phyloP scores from a whole-genome alignment of 352 stramenopile genomes.

The Sclerospora graminicola region DNA sequence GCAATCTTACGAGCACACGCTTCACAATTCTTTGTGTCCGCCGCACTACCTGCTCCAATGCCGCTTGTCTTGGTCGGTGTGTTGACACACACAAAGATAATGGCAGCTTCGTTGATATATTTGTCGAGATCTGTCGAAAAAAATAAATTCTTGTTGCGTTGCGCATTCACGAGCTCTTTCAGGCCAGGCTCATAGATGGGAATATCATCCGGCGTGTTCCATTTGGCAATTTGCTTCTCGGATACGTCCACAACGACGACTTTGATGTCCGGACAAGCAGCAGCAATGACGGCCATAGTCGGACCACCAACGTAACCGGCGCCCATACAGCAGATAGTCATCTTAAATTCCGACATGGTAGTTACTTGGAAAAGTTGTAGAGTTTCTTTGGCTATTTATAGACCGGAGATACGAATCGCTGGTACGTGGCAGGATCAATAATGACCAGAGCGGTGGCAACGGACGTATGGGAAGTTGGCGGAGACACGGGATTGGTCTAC shows the following conservation, averaged over 20 bases:
- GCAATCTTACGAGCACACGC: conserved; percentile 97
- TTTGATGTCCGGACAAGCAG: conserved; percentile 94
- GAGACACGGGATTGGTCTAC: no score
- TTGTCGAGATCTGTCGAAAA: conserved; percentile 97
- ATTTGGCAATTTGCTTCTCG: conserved; percentile 94
- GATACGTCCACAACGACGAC: conserved; percentile 97
- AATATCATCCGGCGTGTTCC: conserved; percentile 91
- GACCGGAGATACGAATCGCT: no score
- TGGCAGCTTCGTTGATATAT: conserved; percentile 94
- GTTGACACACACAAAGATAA: conserved; percentile 99
- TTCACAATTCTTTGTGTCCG: conserved; percentile 99
- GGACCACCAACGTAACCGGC: conserved; percentile 98
- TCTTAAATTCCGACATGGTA: conserved; percentile 45
- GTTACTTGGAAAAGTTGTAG: no score
- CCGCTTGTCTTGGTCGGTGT: conserved; percentile 97
- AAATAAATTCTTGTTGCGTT: conserved; percentile 94
- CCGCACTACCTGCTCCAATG: conserved; percentile 94
- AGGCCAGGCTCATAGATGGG: conserved; percentile 99
- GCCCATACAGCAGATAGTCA: conserved; percentile 95
- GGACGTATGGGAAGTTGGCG: no score
- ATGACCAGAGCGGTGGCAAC: no score
- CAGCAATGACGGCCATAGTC: conserved; percentile 99
- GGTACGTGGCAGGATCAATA: no score
- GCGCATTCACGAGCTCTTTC: conserved; percentile 90
- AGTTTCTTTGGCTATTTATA: no score